Evolutionary conservation across 306 rosid genomes (phyloP).

Genomic region (peach (Prunus persica)): DNA sequence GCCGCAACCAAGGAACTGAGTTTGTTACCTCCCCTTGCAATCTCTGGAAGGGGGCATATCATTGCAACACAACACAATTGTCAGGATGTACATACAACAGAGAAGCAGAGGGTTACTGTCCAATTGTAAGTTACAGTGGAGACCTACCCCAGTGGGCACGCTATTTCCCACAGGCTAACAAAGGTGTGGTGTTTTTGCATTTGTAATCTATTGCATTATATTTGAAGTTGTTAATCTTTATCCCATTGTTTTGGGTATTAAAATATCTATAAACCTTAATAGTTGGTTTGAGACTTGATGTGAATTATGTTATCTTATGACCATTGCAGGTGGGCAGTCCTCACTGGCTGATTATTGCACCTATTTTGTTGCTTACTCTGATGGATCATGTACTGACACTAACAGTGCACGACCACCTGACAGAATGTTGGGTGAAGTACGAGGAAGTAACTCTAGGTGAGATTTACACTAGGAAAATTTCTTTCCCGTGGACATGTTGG

Average conservation of each 20-base stretch:
- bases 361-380: conserved; percentile 94
- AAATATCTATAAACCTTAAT: background rate
- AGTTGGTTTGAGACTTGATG: conserved; percentile 7
- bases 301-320: conserved; percentile 22
- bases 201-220: conserved; percentile 11
- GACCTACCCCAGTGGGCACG: conserved; percentile 97
- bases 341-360: conserved; percentile 98
- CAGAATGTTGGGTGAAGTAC: conserved; percentile 96
- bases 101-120: conserved; percentile 99
- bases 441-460: conserved; percentile 90
- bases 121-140: conserved; percentile 79
- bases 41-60: conserved; percentile 95
- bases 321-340: conserved; percentile 90
- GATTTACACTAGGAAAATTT: conserved; percentile 9
- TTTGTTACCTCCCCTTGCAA: conserved; percentile 91
- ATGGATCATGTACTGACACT: conserved; percentile 93
- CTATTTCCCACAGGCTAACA: conserved; percentile 88
- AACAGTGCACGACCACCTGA: conserved; percentile 94
- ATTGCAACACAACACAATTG: conserved; percentile 83
- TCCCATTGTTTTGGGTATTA: background rate
- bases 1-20: conserved; percentile 88
- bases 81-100: conserved; percentile 97
- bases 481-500: background rate
- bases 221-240: conserved; percentile 3
- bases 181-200: conserved; percentile 43